Evolutionary conservation across 1,139 yeast genomes (phyloP).

Genomic region (Kluyveromyces sp.): DNA sequence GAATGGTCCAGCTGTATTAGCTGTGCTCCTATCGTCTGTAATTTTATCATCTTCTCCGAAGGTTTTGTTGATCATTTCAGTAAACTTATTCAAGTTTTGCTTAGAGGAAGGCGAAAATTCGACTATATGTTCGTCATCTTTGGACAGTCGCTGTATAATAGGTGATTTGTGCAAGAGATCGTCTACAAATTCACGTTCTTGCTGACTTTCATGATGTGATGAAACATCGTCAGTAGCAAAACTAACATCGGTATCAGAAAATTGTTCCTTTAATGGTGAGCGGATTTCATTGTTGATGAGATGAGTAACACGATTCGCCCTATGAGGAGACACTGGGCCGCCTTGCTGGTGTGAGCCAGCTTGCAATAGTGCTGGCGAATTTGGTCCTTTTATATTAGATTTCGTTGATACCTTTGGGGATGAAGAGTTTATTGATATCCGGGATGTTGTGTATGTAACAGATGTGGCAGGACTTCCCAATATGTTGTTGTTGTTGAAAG

Average conservation of each 20-base stretch:
- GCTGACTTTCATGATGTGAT: too few species aligned
- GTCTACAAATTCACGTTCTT: slow-evolving; percentile 1
- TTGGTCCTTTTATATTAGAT: not conserved
- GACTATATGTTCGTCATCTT: slow-evolving; percentile 1
- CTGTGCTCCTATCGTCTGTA: not conserved
- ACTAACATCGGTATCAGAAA: slow-evolving; percentile 2
- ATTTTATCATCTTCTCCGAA: slow-evolving; percentile 16
- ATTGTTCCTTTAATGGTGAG: slow-evolving; percentile 20
- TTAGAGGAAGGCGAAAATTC: slow-evolving; percentile 24
- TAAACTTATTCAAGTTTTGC: slow-evolving; percentile 19
- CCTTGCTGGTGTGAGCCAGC: not conserved
- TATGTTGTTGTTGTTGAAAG: not conserved
- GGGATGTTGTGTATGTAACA: slow-evolving; percentile 28
- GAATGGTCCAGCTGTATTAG: not conserved
- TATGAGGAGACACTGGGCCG: slow-evolving; percentile 19
- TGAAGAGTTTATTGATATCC: slow-evolving; percentile 29
- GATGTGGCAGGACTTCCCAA: slow-evolving; percentile 30
- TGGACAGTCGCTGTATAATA: slow-evolving; percentile 1
- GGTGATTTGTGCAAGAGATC: slow-evolving; percentile 8
- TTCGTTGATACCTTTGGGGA: slow-evolving; percentile 6
- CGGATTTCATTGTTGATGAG: slow-evolving; percentile 26
- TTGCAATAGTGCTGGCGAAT: slow-evolving; percentile 7
- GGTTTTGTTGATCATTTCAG: slow-evolving; percentile 21
- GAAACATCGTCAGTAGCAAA: not conserved
- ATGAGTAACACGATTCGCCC: slow-evolving; percentile 24